Percentiles rank a stretch among this genome's conserved stretches.
phyloP scores from a whole-genome alignment of 2,329 filamentous ascomycete genomes.

The Rhynchosporium secalis region DNA sequence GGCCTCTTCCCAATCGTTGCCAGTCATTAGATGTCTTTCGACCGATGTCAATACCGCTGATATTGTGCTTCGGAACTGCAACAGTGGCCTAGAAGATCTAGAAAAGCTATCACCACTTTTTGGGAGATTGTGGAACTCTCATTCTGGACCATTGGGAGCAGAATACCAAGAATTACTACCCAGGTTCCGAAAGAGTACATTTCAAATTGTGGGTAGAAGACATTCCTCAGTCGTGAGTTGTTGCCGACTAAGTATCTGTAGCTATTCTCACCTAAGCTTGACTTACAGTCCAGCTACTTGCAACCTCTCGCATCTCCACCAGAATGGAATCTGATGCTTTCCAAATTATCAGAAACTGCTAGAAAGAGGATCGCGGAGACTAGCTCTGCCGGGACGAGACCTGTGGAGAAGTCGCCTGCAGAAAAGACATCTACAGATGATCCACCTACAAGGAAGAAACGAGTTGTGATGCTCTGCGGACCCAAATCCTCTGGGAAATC shows the following conservation, averaged over 20 bases:
- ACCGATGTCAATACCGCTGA: slow-evolving; percentile 53
- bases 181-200: slow-evolving; percentile 42
- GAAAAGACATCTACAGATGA: no score
- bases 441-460: slow-evolving; percentile 30
- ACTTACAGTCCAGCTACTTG: slow-evolving; percentile 49
- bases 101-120: slow-evolving; percentile 66
- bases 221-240: slow-evolving; percentile 11
- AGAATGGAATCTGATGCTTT: slow-evolving; percentile 55
- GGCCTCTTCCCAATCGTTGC: slow-evolving; percentile 68
- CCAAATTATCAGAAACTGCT: slow-evolving; percentile 36
- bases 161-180: slow-evolving; percentile 22
- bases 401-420: no score
- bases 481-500: slow-evolving; percentile 76
- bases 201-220: slow-evolving; percentile 48
- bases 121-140: slow-evolving; percentile 63
- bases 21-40: slow-evolving; percentile 56
- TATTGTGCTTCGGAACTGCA: slow-evolving; percentile 54
- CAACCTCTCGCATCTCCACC: slow-evolving; percentile 58
- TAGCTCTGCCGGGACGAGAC: no score
- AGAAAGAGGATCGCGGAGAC: no score
- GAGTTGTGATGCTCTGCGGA: slow-evolving; percentile 62
- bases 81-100: slow-evolving; percentile 52
- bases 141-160: slow-evolving; percentile 30
- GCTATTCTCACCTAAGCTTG: slow-evolving; percentile 56
- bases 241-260: slow-evolving; percentile 40